Evolutionary conservation across 495 filamentous ascomycete genomes (phyloP).

Genomic region (Lentithecium fluviatile): DNA sequence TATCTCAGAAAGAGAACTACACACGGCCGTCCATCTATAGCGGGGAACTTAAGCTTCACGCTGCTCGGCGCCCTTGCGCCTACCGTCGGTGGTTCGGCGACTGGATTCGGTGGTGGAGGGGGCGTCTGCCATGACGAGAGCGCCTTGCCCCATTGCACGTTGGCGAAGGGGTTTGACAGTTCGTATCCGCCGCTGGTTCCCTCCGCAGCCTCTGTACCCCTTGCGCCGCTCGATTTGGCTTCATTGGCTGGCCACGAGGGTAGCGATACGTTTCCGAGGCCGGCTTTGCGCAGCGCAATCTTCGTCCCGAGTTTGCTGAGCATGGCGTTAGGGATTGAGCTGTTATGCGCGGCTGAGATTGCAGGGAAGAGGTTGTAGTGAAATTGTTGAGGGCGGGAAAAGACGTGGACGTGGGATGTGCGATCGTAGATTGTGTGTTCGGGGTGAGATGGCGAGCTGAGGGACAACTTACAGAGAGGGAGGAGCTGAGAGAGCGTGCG

Average conservation of each 20-base stretch:
- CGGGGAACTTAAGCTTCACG: constrained; percentile 27
- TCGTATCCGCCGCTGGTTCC: not conserved
- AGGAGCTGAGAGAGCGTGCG: not conserved
- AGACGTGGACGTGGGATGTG: too few species aligned
- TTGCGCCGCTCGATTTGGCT: not conserved
- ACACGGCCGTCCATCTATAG: constrained; percentile 21
- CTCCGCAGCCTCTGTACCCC: constrained; percentile 1
- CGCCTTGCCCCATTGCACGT: constrained; percentile 27
- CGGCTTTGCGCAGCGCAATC: constrained; percentile 25
- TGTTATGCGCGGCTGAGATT: not conserved
- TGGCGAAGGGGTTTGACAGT: constrained; percentile 25
- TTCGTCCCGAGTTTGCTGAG: constrained; percentile 28
- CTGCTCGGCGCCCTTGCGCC: constrained; percentile 18
- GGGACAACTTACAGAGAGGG: constrained; percentile 1
- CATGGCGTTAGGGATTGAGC: constrained; percentile 8
- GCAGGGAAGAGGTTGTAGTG: not conserved
- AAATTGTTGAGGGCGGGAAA: not conserved
- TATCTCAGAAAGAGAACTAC: constrained; percentile 24
- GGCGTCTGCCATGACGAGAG: constrained; percentile 27
- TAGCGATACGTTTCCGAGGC: constrained; percentile 24
- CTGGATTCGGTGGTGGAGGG: constrained; percentile 18
- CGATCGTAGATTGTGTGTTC: too few species aligned
- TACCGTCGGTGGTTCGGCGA: constrained; percentile 14
- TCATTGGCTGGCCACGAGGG: constrained; percentile 23
- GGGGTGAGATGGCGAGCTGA: not conserved